Percentiles rank a stretch among this genome's conserved stretches.
Evolutionary conservation across 176 grass and related monocot species (phyloP).

Genomic region (Luzula sylvatica): DNA sequence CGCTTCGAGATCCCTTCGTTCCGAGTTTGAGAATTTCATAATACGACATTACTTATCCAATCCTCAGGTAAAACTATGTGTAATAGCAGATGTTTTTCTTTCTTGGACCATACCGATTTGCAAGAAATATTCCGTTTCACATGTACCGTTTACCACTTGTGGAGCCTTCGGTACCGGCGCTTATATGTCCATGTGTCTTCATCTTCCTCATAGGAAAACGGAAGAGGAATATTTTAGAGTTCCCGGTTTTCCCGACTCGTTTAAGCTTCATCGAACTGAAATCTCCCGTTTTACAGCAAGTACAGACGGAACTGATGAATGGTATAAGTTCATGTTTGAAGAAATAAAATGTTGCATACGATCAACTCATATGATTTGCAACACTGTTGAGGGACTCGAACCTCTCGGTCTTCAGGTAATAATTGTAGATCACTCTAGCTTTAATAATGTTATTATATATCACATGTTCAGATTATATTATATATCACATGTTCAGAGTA

Average conservation of each 20-base stretch:
- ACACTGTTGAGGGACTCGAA: conserved; percentile 5
- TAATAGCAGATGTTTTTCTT: conserved; percentile 37
- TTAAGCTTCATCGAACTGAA: conserved; percentile 8
- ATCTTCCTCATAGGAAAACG: conserved; percentile 18
- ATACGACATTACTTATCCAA: background rate
- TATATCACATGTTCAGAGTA: too few relatives aligned
- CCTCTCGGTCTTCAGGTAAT: conserved; percentile 1
- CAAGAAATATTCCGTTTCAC: conserved; percentile 20
- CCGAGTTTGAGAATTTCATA: conserved; percentile 22
- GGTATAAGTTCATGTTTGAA: background rate
- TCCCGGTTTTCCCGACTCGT: conserved; percentile 1
- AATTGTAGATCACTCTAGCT: too few relatives aligned
- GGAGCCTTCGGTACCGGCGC: conserved; percentile 28
- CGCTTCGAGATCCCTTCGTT: conserved; percentile 12
- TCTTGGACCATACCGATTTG: conserved; percentile 28
- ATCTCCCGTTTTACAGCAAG: background rate
- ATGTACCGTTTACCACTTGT: conserved; percentile 24
- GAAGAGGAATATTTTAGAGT: conserved; percentile 17
- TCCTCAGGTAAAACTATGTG: conserved; percentile 19
- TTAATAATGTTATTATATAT: too few relatives aligned
- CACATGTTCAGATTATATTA: too few relatives aligned
- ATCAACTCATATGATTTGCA: conserved; percentile 14
- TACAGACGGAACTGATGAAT: background rate
- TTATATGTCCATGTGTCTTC: conserved; percentile 24
- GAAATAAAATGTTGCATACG: background rate